Evolutionary conservation across 495 filamentous ascomycete genomes (phyloP).

Genomic region (Cenococcum geophilum): DNA sequence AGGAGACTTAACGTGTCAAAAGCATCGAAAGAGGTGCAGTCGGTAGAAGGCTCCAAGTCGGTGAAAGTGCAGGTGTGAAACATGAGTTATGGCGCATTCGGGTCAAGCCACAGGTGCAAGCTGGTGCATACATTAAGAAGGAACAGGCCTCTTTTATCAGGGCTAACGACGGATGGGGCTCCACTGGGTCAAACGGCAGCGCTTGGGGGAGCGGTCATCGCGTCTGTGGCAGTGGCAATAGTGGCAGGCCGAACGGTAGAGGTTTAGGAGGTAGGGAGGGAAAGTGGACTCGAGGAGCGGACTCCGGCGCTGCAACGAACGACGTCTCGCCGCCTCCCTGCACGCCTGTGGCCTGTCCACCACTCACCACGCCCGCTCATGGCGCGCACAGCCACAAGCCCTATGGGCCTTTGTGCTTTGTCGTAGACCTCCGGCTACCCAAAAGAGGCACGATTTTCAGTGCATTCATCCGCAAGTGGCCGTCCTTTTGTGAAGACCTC

Average conservation of each 20-base stretch:
- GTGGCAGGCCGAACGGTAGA: slow-evolving; percentile 7
- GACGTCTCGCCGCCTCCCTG: background rate
- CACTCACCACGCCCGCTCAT: slow-evolving; percentile 7
- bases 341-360: too few species aligned
- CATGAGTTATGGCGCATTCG: slow-evolving; percentile 22
- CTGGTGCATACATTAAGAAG: slow-evolving; percentile 7
- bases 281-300: slow-evolving; percentile 5
- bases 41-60: slow-evolving; percentile 24
- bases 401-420: slow-evolving; percentile 4
- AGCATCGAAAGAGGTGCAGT: slow-evolving; percentile 26
- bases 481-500: background rate
- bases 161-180: slow-evolving; percentile 19
- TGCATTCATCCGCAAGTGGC: slow-evolving; percentile 2
- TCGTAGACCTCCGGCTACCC: slow-evolving; percentile 8
- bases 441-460: slow-evolving; percentile 23
- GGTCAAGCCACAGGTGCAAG: slow-evolving; percentile 31
- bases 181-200: slow-evolving; percentile 20
- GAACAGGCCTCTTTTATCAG: slow-evolving; percentile 30
- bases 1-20: slow-evolving; percentile 9
- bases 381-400: slow-evolving; percentile 25
- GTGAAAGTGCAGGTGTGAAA: slow-evolving; percentile 10
- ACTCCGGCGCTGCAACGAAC: background rate
- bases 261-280: slow-evolving; percentile 5
- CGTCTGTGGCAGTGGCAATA: too few species aligned
- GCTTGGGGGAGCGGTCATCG: slow-evolving; percentile 22